phyloP scores from a whole-genome alignment of 2,329 filamentous ascomycete genomes.

The Catunica adiposa region DNA sequence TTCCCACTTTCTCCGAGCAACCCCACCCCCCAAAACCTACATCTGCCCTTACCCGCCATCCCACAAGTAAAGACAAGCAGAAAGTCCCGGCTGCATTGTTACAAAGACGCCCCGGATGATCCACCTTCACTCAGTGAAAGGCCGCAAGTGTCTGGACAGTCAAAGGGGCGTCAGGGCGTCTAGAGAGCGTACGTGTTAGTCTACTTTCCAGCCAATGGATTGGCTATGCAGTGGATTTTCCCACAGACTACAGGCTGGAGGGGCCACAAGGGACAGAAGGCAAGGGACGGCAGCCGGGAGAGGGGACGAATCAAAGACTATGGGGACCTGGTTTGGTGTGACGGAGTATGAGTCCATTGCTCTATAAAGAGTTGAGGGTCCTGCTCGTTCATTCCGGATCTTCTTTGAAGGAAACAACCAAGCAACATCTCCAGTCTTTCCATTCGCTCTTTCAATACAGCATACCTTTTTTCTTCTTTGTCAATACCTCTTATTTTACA shows the following conservation, averaged over 20 bases:
- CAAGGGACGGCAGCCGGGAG: background rate
- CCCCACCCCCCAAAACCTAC: background rate
- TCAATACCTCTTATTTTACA: background rate
- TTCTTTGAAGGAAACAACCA: background rate
- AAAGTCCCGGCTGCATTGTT: background rate
- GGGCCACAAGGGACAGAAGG: background rate
- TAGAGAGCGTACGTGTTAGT: background rate
- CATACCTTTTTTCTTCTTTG: conserved; percentile 1
- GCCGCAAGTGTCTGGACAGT: background rate
- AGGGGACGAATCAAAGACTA: background rate
- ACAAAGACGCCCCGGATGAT: background rate
- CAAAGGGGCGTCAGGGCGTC: background rate
- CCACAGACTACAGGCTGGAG: background rate
- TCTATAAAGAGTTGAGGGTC: background rate
- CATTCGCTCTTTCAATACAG: background rate
- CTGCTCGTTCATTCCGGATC: background rate
- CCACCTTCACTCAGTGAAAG: background rate
- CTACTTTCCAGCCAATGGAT: background rate
- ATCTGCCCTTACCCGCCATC: background rate
- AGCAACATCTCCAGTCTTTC: conserved; percentile 1
- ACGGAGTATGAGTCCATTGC: background rate
- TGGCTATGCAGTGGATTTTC: no score
- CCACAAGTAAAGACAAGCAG: background rate
- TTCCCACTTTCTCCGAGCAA: no score
- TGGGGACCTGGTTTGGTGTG: background rate